Conservation (phyloP, 345 rosid species). For the Populus alba region DNA sequence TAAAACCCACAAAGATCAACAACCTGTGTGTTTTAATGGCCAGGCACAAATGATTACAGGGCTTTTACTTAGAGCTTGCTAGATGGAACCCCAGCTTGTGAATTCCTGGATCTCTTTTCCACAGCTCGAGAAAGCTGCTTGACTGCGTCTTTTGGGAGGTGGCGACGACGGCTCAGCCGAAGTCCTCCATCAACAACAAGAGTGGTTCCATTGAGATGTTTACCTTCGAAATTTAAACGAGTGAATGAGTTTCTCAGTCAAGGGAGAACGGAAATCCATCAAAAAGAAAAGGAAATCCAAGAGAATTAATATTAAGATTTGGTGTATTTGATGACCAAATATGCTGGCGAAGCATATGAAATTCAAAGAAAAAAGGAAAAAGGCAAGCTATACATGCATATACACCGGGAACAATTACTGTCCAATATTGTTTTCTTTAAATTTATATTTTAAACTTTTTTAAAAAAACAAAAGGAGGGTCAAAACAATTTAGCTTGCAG, state of each 20-base stretch:
- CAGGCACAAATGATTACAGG: not conserved
- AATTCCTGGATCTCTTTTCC: constrained; percentile 60
- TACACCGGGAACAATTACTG: not conserved
- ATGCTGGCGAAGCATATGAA: not conserved
- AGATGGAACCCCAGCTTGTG: constrained; percentile 53
- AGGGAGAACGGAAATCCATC: not conserved
- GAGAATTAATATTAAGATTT: not conserved
- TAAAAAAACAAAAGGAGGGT: no score
- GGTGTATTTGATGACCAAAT: not conserved
- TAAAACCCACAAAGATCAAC: not conserved
- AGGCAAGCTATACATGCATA: not conserved
- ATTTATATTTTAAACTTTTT: no score
- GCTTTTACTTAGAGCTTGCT: constrained; percentile 44
- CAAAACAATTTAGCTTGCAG: no score
- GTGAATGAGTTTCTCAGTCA: not conserved
- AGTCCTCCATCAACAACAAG: constrained; percentile 65
- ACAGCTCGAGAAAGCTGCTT: constrained; percentile 55
- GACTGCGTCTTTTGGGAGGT: constrained; percentile 60
- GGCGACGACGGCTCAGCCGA: constrained; percentile 59
- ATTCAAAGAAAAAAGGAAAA: not conserved
- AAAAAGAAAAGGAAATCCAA: not conserved
- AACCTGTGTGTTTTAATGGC: not conserved
- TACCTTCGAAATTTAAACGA: constrained; percentile 36
- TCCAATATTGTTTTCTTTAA: no score
- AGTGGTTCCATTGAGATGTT: constrained; percentile 58